Percentiles rank a stretch among this genome's conserved stretches.
phyloP scores from a whole-genome alignment of 2,329 filamentous ascomycete species.

The Exophiala viscosa region DNA sequence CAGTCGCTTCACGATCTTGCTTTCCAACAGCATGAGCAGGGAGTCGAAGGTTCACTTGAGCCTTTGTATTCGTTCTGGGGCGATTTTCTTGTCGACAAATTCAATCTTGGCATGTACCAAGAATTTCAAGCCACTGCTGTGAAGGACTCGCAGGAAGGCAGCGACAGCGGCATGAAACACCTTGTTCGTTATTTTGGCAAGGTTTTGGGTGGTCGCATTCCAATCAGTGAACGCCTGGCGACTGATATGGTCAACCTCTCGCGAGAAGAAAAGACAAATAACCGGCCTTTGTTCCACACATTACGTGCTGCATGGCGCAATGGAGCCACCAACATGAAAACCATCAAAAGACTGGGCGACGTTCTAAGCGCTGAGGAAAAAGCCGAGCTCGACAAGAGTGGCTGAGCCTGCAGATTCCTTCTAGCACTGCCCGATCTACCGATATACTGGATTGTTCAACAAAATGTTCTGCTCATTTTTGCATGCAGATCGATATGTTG shows the following conservation, averaged over 20 bases:
- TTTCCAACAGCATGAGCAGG: conserved; percentile 35
- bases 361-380: conserved; percentile 51
- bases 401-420: conserved; percentile 8
- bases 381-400: conserved; percentile 42
- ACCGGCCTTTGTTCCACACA: conserved; percentile 48
- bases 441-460: conserved; percentile 7
- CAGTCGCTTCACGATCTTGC: conserved; percentile 22
- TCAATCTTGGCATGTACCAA: conserved; percentile 71
- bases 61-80: conserved; percentile 70
- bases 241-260: conserved; percentile 55
- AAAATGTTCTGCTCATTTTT: conserved; percentile 13
- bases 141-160: conserved; percentile 56
- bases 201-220: conserved; percentile 49
- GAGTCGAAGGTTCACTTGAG: conserved; percentile 40
- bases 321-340: conserved; percentile 53
- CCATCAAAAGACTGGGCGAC: conserved; percentile 54
- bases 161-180: conserved; percentile 56
- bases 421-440: not conserved
- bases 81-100: conserved; percentile 67
- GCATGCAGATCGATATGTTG: conserved; percentile 8
- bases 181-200: conserved; percentile 64
- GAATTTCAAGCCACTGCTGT: conserved; percentile 67
- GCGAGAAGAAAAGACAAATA: conserved; percentile 42
- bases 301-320: conserved; percentile 53
- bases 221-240: conserved; percentile 53